Evolutionary conservation across 2,329 filamentous ascomycete species (phyloP).

Genomic region (Massarina eburnea): DNA sequence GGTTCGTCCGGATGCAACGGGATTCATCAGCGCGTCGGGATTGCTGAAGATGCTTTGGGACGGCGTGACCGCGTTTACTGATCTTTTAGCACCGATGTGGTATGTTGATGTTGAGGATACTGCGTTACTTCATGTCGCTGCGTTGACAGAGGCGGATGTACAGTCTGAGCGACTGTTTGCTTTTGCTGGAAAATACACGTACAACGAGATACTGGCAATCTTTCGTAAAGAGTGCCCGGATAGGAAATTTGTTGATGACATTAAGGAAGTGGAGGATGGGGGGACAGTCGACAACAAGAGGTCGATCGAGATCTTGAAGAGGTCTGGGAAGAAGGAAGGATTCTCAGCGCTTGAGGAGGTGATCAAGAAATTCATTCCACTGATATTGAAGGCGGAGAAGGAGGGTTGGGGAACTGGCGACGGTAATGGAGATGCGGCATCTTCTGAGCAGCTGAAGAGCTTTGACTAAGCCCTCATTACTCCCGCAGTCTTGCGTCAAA

Average conservation of each 20-base stretch:
- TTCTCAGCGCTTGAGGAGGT: slow-evolving; percentile 13
- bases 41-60: slow-evolving; percentile 14
- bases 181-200: slow-evolving; percentile 49
- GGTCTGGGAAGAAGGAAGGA: slow-evolving; percentile 10
- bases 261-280: slow-evolving; percentile 10
- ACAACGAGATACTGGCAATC: slow-evolving; percentile 44
- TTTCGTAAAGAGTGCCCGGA: slow-evolving; percentile 42
- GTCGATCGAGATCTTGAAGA: slow-evolving; percentile 12
- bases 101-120: slow-evolving; percentile 56
- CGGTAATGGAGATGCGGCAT: not conserved
- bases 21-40: slow-evolving; percentile 9
- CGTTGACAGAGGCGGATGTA: slow-evolving; percentile 48
- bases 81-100: slow-evolving; percentile 28
- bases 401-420: slow-evolving; percentile 1
- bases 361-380: slow-evolving; percentile 11
- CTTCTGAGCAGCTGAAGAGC: not conserved
- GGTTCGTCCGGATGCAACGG: slow-evolving; percentile 22
- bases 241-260: slow-evolving; percentile 25
- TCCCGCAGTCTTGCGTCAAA: no score
- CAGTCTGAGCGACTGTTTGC: slow-evolving; percentile 55
- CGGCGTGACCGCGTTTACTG: slow-evolving; percentile 3
- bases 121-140: slow-evolving; percentile 55
- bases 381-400: slow-evolving; percentile 8
- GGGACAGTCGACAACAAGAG: slow-evolving; percentile 11
- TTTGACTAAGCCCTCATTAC: not conserved